Evolutionary conservation across 352 stramenopile genomes (phyloP).

Genomic region (Globisporangium echinulatum): DNA sequence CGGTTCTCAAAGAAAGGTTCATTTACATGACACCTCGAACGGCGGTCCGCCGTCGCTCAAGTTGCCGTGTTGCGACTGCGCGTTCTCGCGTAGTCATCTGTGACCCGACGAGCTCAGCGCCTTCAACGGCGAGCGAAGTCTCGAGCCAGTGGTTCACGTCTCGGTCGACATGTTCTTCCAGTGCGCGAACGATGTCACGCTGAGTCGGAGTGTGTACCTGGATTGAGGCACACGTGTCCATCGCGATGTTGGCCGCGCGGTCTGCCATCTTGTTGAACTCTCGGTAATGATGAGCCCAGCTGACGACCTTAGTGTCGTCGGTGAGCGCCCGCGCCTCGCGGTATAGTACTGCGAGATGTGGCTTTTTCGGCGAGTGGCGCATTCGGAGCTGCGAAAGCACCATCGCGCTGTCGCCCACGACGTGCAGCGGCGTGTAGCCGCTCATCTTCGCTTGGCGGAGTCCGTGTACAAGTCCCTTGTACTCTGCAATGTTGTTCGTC

Average conservation of each 20-base stretch:
- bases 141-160: not conserved
- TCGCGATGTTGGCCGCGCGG: constrained; percentile 3
- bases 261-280: constrained; percentile 8
- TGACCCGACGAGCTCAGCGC: too few relatives aligned
- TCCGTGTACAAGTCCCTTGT: too few relatives aligned
- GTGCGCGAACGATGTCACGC: not conserved
- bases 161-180: not conserved
- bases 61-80: not conserved
- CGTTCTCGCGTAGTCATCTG: not conserved
- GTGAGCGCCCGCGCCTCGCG: not conserved
- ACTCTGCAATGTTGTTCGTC: too few relatives aligned
- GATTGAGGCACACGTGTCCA: constrained; percentile 1
- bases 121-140: too few relatives aligned
- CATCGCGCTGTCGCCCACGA: constrained; percentile 5
- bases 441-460: not conserved
- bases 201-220: not conserved
- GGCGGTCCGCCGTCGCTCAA: not conserved
- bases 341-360: too few relatives aligned
- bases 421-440: constrained; percentile 1
- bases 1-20: too few relatives aligned
- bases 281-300: constrained; percentile 1
- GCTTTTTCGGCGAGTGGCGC: not conserved
- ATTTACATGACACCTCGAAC: too few relatives aligned
- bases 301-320: not conserved
- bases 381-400: constrained; percentile 2